These are phyloP conservation scores for Phytophthora pistaciae DNA, from an alignment of 352 stramenopile genomes.

Conservation along the genomic window DNA sequence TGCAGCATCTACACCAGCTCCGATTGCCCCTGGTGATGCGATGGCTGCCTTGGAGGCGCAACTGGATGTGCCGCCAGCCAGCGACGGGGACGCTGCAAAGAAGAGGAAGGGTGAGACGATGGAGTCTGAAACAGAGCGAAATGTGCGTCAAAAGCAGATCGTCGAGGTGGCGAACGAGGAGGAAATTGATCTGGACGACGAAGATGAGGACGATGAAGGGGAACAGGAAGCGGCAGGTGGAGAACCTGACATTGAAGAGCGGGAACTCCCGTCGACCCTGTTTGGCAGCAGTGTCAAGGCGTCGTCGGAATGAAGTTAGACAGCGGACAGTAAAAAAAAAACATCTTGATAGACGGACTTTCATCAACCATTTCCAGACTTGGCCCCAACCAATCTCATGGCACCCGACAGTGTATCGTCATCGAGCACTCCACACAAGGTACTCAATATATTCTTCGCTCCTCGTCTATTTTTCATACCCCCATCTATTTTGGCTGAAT, in stretches of 20 bases:
- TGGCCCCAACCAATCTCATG: background rate
- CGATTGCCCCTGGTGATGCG: slow-evolving; percentile 69
- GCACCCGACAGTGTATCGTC: slow-evolving; percentile 2
- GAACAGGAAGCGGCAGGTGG: slow-evolving; percentile 18
- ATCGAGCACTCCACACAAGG: background rate
- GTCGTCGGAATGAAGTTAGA: slow-evolving; percentile 23
- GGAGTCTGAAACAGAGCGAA: slow-evolving; percentile 72
- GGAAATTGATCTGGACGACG: slow-evolving; percentile 95
- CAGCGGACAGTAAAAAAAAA: slow-evolving; percentile 18
- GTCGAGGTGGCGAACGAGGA: slow-evolving; percentile 87
- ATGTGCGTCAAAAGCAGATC: slow-evolving; percentile 81
- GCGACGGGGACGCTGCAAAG: slow-evolving; percentile 44
- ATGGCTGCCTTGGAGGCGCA: slow-evolving; percentile 89
- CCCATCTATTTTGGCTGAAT: slow-evolving; percentile 21
- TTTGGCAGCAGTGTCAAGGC: slow-evolving; percentile 37
- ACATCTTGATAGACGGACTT: slow-evolving; percentile 9
- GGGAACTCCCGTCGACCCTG: slow-evolving; percentile 60
- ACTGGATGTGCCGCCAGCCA: slow-evolving; percentile 50
- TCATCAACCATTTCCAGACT: slow-evolving; percentile 2
- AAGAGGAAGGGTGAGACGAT: slow-evolving; percentile 70
- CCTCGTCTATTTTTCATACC: slow-evolving; percentile 29
- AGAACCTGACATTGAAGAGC: slow-evolving; percentile 62
- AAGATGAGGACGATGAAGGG: slow-evolving; percentile 68
- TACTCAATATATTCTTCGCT: background rate
- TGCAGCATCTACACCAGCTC: slow-evolving; percentile 45